Base-by-base conservation (phyloP, 2,329 filamentous ascomycete genomes). In the Capronia americana region DNA sequence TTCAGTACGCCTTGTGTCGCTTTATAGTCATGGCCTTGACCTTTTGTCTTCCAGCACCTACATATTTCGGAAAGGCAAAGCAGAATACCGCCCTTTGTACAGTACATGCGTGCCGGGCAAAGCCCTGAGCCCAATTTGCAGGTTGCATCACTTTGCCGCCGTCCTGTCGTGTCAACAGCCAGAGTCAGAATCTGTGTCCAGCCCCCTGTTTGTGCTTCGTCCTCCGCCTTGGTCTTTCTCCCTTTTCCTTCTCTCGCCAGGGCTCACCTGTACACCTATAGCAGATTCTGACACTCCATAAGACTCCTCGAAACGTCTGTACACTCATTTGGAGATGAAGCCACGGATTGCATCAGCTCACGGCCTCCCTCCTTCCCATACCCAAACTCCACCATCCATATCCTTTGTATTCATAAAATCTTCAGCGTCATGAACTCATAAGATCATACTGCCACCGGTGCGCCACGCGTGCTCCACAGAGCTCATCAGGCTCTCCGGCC, bases 381-480 rank as follows among this genome's bases (percentile, higher is more conserved):
- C n/a, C 57, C 38, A 23, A 50, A 59, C 57, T 59, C 57, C 57
- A 20, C 6, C 44, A 32, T 53, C 44, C 46, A 30, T 54, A 30
- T 54, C 17, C 23, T 32, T 26, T 61, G 48, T 44, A 61, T 53
- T 44, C 58, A 44, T 61, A 11, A 61, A 53, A 23, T 54, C 50
- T 61, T 61, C 24, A 30, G 11, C 38, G 48, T 61, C 58, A 23
- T 61, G 51, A 61, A 41, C 5, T 61, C 58, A 23, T 61, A 54
- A 61, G 30, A n/a, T 54, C 58, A 54, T 61, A 54, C 23, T 50
- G 41, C 41, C 57, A 30, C 41, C 57, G 32, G 28, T 48, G 26
- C 57, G 44, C 44, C 57, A 24, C 26, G 24, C 57, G 28, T 23
- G 38, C 46, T 51, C n/a, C 38, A 41, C 38, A n/a, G 38, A 17